Conservation (phyloP, 2,329 filamentous ascomycete species). For the Aspergillus neoniger region DNA sequence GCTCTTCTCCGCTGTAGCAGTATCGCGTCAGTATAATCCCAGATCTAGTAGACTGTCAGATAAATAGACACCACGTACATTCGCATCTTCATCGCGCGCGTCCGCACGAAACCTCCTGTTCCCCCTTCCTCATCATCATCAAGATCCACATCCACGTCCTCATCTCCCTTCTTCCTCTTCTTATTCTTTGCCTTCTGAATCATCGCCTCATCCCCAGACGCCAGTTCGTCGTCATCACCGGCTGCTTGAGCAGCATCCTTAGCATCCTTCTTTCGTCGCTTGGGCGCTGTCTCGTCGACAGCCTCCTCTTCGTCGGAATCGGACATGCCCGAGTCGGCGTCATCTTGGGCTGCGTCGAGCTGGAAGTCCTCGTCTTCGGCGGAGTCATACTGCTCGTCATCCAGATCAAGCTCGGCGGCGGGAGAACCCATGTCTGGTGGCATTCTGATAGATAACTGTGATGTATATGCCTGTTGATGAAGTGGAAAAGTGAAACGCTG, state of each 20-base stretch:
- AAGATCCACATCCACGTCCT: slow-evolving; percentile 35
- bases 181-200: slow-evolving; percentile 51
- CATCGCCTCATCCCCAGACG: slow-evolving; percentile 60
- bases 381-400: slow-evolving; percentile 41
- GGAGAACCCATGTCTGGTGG: slow-evolving; percentile 2
- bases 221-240: slow-evolving; percentile 41
- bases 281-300: slow-evolving; percentile 15
- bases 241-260: slow-evolving; percentile 22
- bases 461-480: neutral
- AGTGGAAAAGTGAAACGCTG: neutral
- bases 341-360: slow-evolving; percentile 36
- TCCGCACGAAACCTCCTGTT: slow-evolving; percentile 55
- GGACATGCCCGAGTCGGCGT: slow-evolving; percentile 30
- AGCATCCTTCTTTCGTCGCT: slow-evolving; percentile 39
- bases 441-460: neutral
- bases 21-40: neutral
- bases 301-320: slow-evolving; percentile 36
- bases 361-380: slow-evolving; percentile 44
- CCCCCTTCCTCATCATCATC: slow-evolving; percentile 42
- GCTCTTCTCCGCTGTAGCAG: slow-evolving; percentile 46
- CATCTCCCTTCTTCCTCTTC: slow-evolving; percentile 40
- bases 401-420: slow-evolving; percentile 25
- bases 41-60: neutral
- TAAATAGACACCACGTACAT: slow-evolving; percentile 39
- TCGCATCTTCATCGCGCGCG: slow-evolving; percentile 54